phyloP scores from a whole-genome alignment of 2,329 filamentous ascomycete species.

The Microsporum ferrugineum region DNA sequence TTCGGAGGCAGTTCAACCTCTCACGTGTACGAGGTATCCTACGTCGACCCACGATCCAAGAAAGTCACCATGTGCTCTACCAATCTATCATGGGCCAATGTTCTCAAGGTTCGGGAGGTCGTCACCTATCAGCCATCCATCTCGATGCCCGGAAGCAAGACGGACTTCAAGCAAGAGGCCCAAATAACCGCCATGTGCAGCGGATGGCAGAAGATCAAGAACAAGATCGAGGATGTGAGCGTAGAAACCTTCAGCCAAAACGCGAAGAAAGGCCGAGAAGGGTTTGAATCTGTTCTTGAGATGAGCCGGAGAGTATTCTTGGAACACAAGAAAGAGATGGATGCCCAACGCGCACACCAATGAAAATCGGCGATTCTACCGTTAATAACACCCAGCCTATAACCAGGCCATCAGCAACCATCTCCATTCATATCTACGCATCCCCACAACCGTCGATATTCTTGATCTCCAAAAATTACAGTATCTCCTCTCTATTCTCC shows the following conservation, averaged over 20 bases:
- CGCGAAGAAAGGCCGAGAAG: slow-evolving; percentile 76
- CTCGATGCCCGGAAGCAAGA: slow-evolving; percentile 44
- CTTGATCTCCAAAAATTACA: neutral
- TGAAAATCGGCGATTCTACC: neutral
- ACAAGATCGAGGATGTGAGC: slow-evolving; percentile 85
- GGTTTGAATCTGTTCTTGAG: slow-evolving; percentile 86
- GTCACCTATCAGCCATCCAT: slow-evolving; percentile 65
- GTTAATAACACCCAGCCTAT: neutral
- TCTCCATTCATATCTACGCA: neutral
- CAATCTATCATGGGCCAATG: slow-evolving; percentile 85
- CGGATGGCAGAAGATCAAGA: slow-evolving; percentile 94
- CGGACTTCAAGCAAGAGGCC: slow-evolving; percentile 78
- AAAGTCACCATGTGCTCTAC: slow-evolving; percentile 94
- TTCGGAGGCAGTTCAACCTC: slow-evolving; percentile 71
- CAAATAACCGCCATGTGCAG: slow-evolving; percentile 89
- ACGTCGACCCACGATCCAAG: slow-evolving; percentile 72
- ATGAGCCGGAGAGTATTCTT: slow-evolving; percentile 88
- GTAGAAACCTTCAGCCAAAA: slow-evolving; percentile 87
- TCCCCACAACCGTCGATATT: neutral
- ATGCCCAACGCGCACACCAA: slow-evolving; percentile 19
- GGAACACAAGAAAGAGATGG: slow-evolving; percentile 64
- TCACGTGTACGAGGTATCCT: slow-evolving; percentile 89
- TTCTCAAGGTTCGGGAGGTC: slow-evolving; percentile 85
- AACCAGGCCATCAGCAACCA: neutral
- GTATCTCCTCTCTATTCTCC: neutral